Evolutionary conservation across 1,139 yeast species (phyloP), one percentile per base, ranked within the genome.

Genomic region (Yamadazyma dushanensis): DNA sequence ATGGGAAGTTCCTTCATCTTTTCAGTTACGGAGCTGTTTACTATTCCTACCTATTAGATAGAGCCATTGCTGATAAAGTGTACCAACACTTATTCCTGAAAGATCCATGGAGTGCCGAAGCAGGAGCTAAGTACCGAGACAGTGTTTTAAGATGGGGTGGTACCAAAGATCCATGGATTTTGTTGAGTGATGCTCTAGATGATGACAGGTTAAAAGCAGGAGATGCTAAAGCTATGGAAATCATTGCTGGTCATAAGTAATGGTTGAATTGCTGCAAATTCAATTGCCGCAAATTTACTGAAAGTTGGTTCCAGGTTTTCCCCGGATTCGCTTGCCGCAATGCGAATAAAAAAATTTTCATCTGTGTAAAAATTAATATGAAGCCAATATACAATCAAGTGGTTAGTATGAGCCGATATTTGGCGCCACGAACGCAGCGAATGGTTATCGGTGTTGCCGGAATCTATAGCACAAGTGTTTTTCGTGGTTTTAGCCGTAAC

Each of bases 21-120:
- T 87, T 85, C 48, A 89, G 96, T 1, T 92, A 92, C 55, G 98
- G 98, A 0, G 87, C 97, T 0, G 88, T 92, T 0, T 92, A 92
- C 58, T 92, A 94, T 62, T 85, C 96, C 28, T 92, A 94, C 57
- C 62, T 92, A 41, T 74, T 94, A 43, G 99, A 92, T 61, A 69
- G 97, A 33, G 96, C 96, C 3, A 87, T 92, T 47, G 97, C 98
- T 0, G 81, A 88, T 24, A 80, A 82, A 50, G 76, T 92, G 3
- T 92, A 96, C 94, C 70, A 73, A 14, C 80, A 76, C 31, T 64
- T 92, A 31, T 92, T 94, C 56, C 61, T 56, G 4, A 50, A 72
- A 11, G 78, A 86, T 54, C 96, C 97, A 1, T 73, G 85, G 59
- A 76, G 80, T 43, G 63, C 85, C 23, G 66, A 56, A 3, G 84